These are phyloP conservation scores for Spathaspora sp. DNA, from an alignment of 1,139 yeast genomes.

Conservation along the genomic window DNA sequence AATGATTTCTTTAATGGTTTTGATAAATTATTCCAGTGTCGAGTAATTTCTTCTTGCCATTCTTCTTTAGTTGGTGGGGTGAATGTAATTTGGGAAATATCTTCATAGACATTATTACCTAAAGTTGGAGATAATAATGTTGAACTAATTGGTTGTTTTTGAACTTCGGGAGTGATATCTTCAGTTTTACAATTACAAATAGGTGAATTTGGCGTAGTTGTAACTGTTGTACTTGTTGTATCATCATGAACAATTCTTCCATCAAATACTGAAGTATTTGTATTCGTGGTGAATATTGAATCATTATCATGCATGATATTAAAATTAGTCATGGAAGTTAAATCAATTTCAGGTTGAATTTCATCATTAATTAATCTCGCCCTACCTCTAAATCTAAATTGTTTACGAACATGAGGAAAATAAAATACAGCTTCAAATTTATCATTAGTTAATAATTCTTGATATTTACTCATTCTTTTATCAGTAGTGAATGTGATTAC, in stretches of 20 bases:
- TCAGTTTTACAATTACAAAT: neutral
- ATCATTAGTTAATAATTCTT: slow-evolving; percentile 51
- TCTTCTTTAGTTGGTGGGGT: slow-evolving; percentile 59
- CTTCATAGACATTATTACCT: slow-evolving; percentile 9
- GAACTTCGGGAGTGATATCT: slow-evolving; percentile 1
- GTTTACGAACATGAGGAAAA: slow-evolving; percentile 59
- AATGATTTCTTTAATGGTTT: slow-evolving; percentile 61
- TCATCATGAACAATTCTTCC: slow-evolving; percentile 4
- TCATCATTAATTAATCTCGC: slow-evolving; percentile 48
- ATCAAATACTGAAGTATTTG: slow-evolving; percentile 6
- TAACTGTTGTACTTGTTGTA: neutral
- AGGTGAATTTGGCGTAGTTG: slow-evolving; percentile 1
- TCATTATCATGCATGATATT: slow-evolving; percentile 12
- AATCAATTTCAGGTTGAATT: slow-evolving; percentile 33
- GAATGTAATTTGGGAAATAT: slow-evolving; percentile 5
- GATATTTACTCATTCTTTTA: slow-evolving; percentile 61
- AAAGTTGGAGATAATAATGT: slow-evolving; percentile 29
- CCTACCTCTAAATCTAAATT: slow-evolving; percentile 69
- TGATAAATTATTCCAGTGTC: slow-evolving; percentile 65
- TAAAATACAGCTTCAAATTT: slow-evolving; percentile 76
- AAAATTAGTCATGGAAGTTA: slow-evolving; percentile 20
- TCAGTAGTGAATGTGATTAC: slow-evolving; percentile 73
- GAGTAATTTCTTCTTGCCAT: slow-evolving; percentile 60
- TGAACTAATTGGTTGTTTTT: slow-evolving; percentile 20
- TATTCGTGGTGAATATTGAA: slow-evolving; percentile 17